A percentile compares a stretch with the other conserved stretches of the same genome.
Evolutionary conservation across 148 eudicot species (phyloP).

Genomic region (Cornus kousa): DNA sequence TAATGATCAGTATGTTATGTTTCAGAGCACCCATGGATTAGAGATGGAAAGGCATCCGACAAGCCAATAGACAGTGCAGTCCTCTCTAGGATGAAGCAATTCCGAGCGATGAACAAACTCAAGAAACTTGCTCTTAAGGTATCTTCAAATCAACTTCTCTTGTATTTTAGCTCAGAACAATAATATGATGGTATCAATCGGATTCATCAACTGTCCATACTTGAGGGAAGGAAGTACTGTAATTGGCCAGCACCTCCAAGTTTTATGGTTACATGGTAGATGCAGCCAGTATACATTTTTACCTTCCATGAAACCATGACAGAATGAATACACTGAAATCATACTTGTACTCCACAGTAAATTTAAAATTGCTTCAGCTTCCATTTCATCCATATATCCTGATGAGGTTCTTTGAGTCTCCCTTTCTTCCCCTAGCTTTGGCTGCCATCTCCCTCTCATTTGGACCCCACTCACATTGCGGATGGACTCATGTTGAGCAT

Average conservation of each 20-base stretch:
- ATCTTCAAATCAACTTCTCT: not conserved
- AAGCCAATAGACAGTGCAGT: constrained; percentile 94
- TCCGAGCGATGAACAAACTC: constrained; percentile 95
- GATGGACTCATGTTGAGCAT: not conserved
- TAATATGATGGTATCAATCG: not conserved
- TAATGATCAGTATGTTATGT: no score
- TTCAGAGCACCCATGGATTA: constrained; percentile 88
- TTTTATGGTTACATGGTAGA: not conserved
- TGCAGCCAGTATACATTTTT: not conserved
- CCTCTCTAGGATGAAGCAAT: constrained; percentile 91
- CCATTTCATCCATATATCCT: not conserved
- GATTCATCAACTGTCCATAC: not conserved
- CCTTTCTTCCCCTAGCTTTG: not conserved
- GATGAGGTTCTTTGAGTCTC: not conserved
- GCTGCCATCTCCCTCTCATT: not conserved
- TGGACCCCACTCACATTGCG: no score
- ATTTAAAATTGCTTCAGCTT: not conserved
- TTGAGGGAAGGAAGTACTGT: not conserved
- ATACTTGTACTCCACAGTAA: not conserved
- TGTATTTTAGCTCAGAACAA: not conserved
- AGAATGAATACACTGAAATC: not conserved
- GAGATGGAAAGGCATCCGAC: constrained; percentile 90
- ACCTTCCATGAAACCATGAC: not conserved
- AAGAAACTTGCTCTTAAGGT: constrained; percentile 96
- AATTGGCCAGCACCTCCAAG: not conserved